A percentile compares a stretch with the other conserved stretches of the same genome.
These are phyloP conservation scores for Waltergamsia citrina DNA, from an alignment of 2,329 filamentous ascomycete genomes.

Conservation along the genomic window DNA sequence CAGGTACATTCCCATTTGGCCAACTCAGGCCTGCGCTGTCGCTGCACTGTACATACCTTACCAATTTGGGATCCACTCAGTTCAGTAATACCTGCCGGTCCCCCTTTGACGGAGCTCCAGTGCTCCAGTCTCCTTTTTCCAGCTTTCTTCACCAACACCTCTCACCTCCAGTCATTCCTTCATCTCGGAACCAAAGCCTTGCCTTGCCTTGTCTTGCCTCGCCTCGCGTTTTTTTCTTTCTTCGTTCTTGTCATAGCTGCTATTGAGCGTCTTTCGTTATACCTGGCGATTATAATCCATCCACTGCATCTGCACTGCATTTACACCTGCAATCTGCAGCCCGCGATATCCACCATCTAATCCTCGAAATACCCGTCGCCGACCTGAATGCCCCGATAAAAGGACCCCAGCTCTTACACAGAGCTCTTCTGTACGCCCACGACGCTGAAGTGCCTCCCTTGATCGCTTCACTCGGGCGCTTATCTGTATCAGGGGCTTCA, in stretches of 20 bases:
- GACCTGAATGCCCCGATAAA: slow-evolving; percentile 25
- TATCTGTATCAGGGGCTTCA: slow-evolving; percentile 1
- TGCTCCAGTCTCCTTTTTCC: slow-evolving; percentile 23
- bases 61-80: too few species aligned
- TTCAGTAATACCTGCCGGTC: slow-evolving; percentile 2
- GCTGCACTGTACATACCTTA: too few species aligned
- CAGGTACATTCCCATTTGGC: too few species aligned
- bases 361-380: slow-evolving; percentile 1
- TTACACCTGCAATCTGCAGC: neutral
- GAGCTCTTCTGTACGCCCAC: slow-evolving; percentile 14
- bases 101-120: slow-evolving; percentile 1
- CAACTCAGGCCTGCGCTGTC: too few species aligned
- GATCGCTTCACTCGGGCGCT: neutral
- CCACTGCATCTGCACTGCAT: too few species aligned
- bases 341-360: too few species aligned
- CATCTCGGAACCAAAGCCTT: slow-evolving; percentile 12
- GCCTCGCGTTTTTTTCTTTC: neutral
- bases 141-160: slow-evolving; percentile 12
- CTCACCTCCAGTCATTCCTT: slow-evolving; percentile 30
- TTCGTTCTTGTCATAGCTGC: neutral
- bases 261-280: neutral
- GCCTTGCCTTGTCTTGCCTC: neutral
- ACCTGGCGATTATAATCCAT: too few species aligned
- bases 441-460: neutral
- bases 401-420: slow-evolving; percentile 21